Conservation (phyloP, 345 rosid species). For the Ricinus communis region DNA sequence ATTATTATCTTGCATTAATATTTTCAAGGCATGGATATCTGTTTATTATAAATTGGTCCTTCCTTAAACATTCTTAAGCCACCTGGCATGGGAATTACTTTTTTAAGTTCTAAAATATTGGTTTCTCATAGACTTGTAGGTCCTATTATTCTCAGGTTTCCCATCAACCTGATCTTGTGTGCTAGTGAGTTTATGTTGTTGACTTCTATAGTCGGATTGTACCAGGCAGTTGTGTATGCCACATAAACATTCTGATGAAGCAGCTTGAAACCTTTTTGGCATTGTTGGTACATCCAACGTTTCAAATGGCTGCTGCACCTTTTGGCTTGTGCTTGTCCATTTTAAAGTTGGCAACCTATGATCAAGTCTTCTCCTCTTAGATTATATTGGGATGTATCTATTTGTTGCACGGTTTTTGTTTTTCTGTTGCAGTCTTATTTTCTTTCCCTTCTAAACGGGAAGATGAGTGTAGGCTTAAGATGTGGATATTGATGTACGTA, state of each 20-base stretch:
- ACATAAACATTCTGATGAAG: neutral
- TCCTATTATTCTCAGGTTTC: neutral
- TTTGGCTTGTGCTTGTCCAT: neutral
- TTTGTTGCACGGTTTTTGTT: neutral
- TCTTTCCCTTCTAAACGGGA: neutral
- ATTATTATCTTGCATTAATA: neutral
- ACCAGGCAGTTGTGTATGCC: neutral
- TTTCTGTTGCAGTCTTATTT: neutral
- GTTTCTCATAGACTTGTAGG: neutral
- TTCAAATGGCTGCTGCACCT: neutral
- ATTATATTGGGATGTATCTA: neutral
- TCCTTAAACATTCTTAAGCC: neutral
- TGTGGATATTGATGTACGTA: slow-evolving; percentile 20
- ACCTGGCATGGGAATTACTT: neutral
- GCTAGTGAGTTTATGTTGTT: neutral
- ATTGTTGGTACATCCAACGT: neutral
- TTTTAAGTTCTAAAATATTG: neutral
- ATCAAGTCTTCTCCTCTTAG: neutral
- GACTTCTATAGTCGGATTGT: neutral
- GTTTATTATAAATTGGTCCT: neutral
- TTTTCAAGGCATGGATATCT: neutral
- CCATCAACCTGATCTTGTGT: neutral
- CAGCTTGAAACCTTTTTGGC: neutral
- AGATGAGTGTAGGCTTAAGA: neutral
- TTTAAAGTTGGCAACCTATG: neutral